Percentiles rank a stretch among this genome's conserved stretches.
phyloP scores from a whole-genome alignment of 1,284 basidiomycete genomes.

The Trichosporon sp. region DNA sequence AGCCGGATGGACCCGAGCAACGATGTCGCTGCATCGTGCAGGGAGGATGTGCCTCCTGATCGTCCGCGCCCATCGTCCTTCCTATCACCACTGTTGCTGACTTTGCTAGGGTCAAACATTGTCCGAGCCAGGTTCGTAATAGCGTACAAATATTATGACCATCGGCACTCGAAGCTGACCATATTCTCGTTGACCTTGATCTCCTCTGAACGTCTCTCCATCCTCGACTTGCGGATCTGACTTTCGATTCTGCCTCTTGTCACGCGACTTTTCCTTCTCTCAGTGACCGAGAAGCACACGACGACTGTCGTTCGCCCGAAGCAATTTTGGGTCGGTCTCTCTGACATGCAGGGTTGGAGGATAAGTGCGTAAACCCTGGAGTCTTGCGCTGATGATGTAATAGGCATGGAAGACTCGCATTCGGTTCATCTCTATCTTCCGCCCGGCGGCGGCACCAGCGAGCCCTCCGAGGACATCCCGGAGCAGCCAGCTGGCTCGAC shows the following conservation, averaged over 20 bases:
- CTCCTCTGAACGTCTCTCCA: too few relatives aligned
- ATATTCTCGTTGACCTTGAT: slow-evolving; percentile 19
- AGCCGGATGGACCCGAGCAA: too few relatives aligned
- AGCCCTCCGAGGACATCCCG: slow-evolving; percentile 59
- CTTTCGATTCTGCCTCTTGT: too few relatives aligned
- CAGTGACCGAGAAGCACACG: slow-evolving; percentile 78
- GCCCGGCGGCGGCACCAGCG: slow-evolving; percentile 32
- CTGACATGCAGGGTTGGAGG: slow-evolving; percentile 99
- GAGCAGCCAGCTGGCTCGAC: slow-evolving; percentile 55
- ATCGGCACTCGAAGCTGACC: slow-evolving; percentile 14
- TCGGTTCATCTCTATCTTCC: slow-evolving; percentile 68
- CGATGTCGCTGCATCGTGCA: too few relatives aligned
- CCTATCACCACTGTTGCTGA: neutral
- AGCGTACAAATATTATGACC: neutral
- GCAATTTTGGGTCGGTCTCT: slow-evolving; percentile 77
- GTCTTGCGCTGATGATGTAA: neutral
- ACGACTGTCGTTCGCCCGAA: slow-evolving; percentile 72
- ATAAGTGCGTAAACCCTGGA: slow-evolving; percentile 69
- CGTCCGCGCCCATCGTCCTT: too few relatives aligned
- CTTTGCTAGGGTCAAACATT: slow-evolving; percentile 55
- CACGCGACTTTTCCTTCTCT: too few relatives aligned
- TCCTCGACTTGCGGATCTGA: too few relatives aligned
- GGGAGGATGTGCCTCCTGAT: too few relatives aligned
- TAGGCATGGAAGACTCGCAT: slow-evolving; percentile 95
- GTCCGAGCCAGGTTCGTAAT: slow-evolving; percentile 54